Evolutionary conservation across 2,329 filamentous ascomycete species (phyloP), one percentile per base, ranked within the genome.

Genomic region (Lecanoromycetidae sp.): DNA sequence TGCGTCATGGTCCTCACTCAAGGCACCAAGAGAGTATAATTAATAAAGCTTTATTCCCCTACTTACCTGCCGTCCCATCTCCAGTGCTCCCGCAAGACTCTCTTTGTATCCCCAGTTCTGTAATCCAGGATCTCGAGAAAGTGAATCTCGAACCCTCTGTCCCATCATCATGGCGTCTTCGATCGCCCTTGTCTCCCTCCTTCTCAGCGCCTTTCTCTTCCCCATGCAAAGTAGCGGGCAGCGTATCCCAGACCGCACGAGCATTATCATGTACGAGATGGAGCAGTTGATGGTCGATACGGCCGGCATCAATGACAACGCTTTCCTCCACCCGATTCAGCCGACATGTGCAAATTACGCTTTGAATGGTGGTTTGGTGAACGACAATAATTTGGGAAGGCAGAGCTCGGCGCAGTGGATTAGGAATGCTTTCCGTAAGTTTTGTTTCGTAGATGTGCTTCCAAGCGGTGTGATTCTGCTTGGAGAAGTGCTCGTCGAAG

Each of bases 361-460:
- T 20, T 33, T 30, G 17, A 38, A 33, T 3, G 22, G 4, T 6
- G 35, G 29, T 25, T 29, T 20, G 1, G 23, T 39, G 4, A 37
- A 23, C 23, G 32, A 46, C 19, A 35, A 44, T 3, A 17, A 29
- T 12, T 27, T 26, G 19, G 53, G 53, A 1, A 46, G 49, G 17
- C 45, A 48, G 34, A 54, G 56, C 26, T 44, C 57, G 12, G 57
- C 57, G 6, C 57, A 60, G 46, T 60, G 61, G 58, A 55, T 63
- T 12, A 56, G 62, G 8, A 60, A 59, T 19, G 58, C 60, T 32
- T 63, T 63, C 41, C 62, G 41, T 44, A 36, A 44, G 30, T 4
- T n/a, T 20, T 6, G 19, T 10, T 13, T 29, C 17, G 4, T 12
- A 37, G 13, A 13, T 6, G 3, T 12, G 5, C 35, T 37, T 23